A percentile compares a stretch with the other conserved stretches of the same genome.
Evolutionary conservation across 148 eudicot genomes (phyloP).

Genomic region (Heliosperma pusillum): DNA sequence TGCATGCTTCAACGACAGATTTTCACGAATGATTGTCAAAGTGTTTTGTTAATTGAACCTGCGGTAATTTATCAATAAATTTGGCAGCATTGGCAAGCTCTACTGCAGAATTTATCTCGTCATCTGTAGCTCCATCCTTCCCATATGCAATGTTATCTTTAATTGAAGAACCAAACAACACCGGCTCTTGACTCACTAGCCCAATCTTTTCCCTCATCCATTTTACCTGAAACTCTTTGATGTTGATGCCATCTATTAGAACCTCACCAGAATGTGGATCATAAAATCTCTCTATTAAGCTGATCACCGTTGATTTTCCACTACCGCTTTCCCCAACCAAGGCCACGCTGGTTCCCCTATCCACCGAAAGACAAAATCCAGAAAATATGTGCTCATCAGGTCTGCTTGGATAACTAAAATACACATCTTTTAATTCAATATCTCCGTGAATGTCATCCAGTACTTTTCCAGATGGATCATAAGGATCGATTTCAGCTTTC

Average conservation of each 20-base stretch:
- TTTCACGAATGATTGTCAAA: too few relatives aligned
- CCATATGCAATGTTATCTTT: conserved; percentile 69
- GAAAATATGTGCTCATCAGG: conserved; percentile 50
- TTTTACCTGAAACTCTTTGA: conserved; percentile 55
- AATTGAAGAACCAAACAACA: conserved; percentile 51
- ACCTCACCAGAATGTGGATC: conserved; percentile 67
- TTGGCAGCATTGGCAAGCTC: conserved; percentile 65
- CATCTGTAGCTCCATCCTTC: conserved; percentile 46
- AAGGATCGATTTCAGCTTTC: conserved; percentile 59
- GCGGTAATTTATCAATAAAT: conserved; percentile 60
- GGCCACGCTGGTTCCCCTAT: conserved; percentile 59
- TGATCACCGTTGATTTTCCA: conserved; percentile 66
- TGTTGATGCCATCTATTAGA: conserved; percentile 57
- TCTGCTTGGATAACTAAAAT: conserved; percentile 63
- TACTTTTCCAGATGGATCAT: conserved; percentile 45
- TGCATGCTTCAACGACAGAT: too few relatives aligned
- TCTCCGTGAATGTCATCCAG: conserved; percentile 59
- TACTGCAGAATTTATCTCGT: conserved; percentile 55
- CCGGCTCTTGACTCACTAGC: conserved; percentile 78
- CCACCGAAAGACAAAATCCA: conserved; percentile 47
- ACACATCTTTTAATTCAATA: conserved; percentile 46
- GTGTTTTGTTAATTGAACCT: conserved; percentile 27
- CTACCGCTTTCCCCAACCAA: conserved; percentile 75
- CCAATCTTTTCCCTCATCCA: conserved; percentile 66
- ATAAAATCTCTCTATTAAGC: conserved; percentile 66